Conservation (phyloP, 495 filamentous ascomycete genomes). For the Neurospora sublineolata region DNA sequence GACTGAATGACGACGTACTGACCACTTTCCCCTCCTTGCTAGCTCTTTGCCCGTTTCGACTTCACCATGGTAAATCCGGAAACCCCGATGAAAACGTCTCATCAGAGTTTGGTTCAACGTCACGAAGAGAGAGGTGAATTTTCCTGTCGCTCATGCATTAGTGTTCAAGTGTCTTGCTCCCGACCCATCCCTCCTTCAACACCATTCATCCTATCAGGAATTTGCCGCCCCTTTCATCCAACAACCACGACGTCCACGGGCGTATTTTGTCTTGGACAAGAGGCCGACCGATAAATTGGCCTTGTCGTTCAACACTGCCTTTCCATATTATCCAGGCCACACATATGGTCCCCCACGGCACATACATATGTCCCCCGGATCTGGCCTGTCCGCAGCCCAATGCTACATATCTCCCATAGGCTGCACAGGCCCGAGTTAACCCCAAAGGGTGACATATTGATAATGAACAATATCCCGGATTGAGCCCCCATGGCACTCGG, state of each 20-base stretch:
- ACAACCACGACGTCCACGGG: neutral
- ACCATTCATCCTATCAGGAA: neutral
- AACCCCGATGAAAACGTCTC: conserved; percentile 19
- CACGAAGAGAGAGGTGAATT: neutral
- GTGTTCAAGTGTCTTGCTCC: neutral
- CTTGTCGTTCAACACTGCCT: neutral
- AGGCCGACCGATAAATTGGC: neutral
- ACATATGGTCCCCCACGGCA: neutral
- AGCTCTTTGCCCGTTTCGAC: conserved; percentile 38
- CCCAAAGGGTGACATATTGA: neutral
- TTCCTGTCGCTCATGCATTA: neutral
- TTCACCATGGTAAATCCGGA: conserved; percentile 33
- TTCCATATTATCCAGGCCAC: neutral
- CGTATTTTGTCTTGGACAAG: too few species aligned
- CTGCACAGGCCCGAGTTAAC: neutral
- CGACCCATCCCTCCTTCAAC: neutral
- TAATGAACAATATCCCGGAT: conserved; percentile 2
- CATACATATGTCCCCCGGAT: neutral
- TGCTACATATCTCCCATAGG: neutral
- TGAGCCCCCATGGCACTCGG: conserved; percentile 2
- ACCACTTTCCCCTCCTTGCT: neutral
- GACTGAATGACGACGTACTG: neutral
- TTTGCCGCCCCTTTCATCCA: neutral
- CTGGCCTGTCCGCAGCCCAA: neutral
- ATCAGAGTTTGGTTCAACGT: conserved; percentile 5